A percentile compares a stretch with the other conserved stretches of the same genome.
phyloP scores from a whole-genome alignment of 768 basidiomycete genomes.

The Phanerochaete sordida region DNA sequence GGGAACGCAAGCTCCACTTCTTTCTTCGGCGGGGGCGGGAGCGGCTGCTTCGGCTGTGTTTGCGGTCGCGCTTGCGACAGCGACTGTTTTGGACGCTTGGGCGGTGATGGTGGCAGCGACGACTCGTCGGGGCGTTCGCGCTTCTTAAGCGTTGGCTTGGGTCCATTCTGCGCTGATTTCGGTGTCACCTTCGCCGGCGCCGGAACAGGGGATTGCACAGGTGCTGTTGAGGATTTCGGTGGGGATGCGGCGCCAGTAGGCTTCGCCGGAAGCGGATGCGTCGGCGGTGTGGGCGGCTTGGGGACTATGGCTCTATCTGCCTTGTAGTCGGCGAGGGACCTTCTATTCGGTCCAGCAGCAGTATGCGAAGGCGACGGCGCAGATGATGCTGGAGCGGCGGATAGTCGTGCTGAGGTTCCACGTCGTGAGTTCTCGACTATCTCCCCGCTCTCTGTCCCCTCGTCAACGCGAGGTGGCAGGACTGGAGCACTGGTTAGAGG shows the following conservation, averaged over 20 bases:
- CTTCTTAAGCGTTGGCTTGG: slow-evolving; percentile 13
- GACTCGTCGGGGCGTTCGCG: slow-evolving; percentile 13
- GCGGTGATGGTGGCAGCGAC: slow-evolving; percentile 10
- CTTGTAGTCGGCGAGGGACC: neutral
- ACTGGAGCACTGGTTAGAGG: slow-evolving; percentile 2
- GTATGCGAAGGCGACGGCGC: neutral
- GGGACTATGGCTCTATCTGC: neutral
- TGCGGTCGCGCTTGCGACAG: too few relatives aligned
- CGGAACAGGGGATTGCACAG: too few relatives aligned
- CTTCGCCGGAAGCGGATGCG: slow-evolving; percentile 1
- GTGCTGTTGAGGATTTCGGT: too few relatives aligned
- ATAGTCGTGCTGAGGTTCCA: neutral
- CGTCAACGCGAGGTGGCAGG: slow-evolving; percentile 9
- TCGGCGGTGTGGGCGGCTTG: neutral
- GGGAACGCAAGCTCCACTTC: slow-evolving; percentile 16
- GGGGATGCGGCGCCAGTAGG: too few relatives aligned
- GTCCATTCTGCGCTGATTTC: neutral
- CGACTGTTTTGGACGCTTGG: slow-evolving; percentile 7
- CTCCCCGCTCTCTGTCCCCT: slow-evolving; percentile 25
- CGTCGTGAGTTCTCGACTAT: slow-evolving; percentile 13
- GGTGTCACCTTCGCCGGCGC: neutral
- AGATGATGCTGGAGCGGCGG: slow-evolving; percentile 2
- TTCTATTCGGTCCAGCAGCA: neutral
- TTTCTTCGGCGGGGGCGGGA: slow-evolving; percentile 7
- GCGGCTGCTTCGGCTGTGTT: too few relatives aligned